Base-by-base conservation (phyloP, 192 early-diverging fungal species). In the Linnemannia elongata region DNA sequence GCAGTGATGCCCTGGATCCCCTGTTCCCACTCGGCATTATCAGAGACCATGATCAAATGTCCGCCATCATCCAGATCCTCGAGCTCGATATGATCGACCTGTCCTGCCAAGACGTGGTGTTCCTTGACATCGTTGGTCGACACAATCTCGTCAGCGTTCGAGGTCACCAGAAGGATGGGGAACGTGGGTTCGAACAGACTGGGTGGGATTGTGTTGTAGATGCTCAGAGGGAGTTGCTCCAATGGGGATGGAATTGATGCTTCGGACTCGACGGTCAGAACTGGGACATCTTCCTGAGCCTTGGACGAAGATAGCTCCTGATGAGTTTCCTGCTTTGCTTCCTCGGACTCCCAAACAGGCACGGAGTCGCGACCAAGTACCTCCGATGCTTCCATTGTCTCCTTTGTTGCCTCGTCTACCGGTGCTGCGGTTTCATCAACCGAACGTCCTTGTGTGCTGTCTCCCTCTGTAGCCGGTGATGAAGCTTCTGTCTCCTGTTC, bases 11-110 rank as follows among this genome's bases (percentile, higher is more conserved):
- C 84, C 20, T 87, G 71, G 27, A 87, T 87, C 12, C 84, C 84
- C 39, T 87, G 75, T 42, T 87, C 84, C 84, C 84, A 87, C n/a
- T 87, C 84, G 4, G 84, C 72, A 72, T 81, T 81, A 75, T 87
- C 84, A 2, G 84, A 74, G 42, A 81, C 79, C 84, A 87, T 87
- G 72, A 87, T 87, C 57, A 87, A 75, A 76, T 87, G 84, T 38
- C 84, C 84, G 17, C 84, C 84, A 73, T 78, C 76, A 35, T 87
- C 76, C 35, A 74, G 45, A 77, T 87, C 76, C 42, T 87, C 84
- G 2, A 87, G 76, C 41, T 87, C 84, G 44, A 87, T 87, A 70
- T 87, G 84, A 55, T 87, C 84, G 38, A 87, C 84, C 49, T 87
- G 63, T 33, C 75, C 76, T 1, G 84, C 69, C 35, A 87, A 49